phyloP scores from a whole-genome alignment of 495 filamentous ascomycete species.

The Peziza echinospora region DNA sequence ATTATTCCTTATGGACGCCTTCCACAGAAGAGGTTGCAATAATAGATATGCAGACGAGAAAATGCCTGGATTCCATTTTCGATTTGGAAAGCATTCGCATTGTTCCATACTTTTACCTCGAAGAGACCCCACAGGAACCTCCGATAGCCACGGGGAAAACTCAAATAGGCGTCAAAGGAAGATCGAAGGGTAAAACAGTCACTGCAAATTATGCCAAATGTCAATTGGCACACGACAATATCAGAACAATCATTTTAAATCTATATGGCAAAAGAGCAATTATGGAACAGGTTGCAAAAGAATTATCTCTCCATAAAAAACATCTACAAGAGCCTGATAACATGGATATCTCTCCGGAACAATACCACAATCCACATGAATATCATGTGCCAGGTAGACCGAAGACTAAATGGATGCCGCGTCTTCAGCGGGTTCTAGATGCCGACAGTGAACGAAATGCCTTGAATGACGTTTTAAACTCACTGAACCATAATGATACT shows the following conservation, averaged over 20 bases:
- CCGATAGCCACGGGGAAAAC: too few relatives aligned
- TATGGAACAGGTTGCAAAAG: background rate
- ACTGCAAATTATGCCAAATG: too few relatives aligned
- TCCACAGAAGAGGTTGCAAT: too few relatives aligned
- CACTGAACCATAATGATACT: background rate
- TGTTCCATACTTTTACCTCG: too few relatives aligned
- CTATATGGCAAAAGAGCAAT: background rate
- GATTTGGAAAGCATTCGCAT: too few relatives aligned
- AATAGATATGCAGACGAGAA: too few relatives aligned
- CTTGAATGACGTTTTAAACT: background rate
- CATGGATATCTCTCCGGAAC: background rate
- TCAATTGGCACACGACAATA: background rate
- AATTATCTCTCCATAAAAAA: background rate
- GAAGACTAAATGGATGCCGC: background rate
- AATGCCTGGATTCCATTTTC: too few relatives aligned
- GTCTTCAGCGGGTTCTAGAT: background rate
- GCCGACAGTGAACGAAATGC: background rate
- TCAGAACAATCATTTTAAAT: background rate
- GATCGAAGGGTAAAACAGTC: too few relatives aligned
- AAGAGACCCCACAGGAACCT: too few relatives aligned
- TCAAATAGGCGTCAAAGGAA: too few relatives aligned
- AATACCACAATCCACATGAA: background rate
- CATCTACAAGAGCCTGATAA: background rate
- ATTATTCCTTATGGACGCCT: too few relatives aligned
- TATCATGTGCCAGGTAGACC: background rate